Evolutionary conservation across 495 filamentous ascomycete species (phyloP), one percentile per base, ranked within the genome.

Genomic region (Aspergillus indologenus): DNA sequence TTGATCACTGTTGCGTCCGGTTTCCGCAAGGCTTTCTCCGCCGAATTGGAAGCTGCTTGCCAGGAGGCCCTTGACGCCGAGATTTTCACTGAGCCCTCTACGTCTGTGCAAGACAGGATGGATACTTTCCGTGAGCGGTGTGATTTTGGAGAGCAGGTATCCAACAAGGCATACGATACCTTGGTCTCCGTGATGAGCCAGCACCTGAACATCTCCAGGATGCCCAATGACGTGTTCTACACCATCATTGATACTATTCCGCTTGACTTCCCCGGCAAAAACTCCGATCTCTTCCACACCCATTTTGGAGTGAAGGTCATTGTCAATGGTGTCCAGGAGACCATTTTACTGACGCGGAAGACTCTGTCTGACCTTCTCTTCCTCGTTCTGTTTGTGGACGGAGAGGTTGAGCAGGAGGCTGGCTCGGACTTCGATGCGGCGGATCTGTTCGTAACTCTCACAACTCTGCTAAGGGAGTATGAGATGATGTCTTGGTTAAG

Each of bases 401-500:
- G 83, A 45, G 92, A 93, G 61, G 80, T 87, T 31, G 84, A 92
- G 50, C 81, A 82, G 62, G 82, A 83, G 26, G 85, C 88, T 24
- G 80, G 83, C 15, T 82, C 85, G 1, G 79, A 76, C 15, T 88
- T 93, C 57, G 84, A 91, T 61, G 80, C 87, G 21, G 80, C 84
- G 19, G 72, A 79, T 5, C 71, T 96, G 0, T 98, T 88, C 66
- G 74, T 77, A 26, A 81, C 83, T 11, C 68, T 96, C 11, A 70
- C 95, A 5, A 72, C 78, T 34, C 78, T 85, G 53, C 77, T 98
- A 17, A 81, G 84, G 40, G 84, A 91, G 65, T 85, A 90, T 60
- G 85, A 90, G 54, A 80, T 97, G 60, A 77, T 96, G 66, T 75
- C 74, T 58, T 99, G 93, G 93, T 82, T 98, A 61, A 82, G 85